Evolutionary conservation across 225 moss, liverwort and hornwort genomes (phyloP).

Genomic region (Physcomitrellopsis africana): DNA sequence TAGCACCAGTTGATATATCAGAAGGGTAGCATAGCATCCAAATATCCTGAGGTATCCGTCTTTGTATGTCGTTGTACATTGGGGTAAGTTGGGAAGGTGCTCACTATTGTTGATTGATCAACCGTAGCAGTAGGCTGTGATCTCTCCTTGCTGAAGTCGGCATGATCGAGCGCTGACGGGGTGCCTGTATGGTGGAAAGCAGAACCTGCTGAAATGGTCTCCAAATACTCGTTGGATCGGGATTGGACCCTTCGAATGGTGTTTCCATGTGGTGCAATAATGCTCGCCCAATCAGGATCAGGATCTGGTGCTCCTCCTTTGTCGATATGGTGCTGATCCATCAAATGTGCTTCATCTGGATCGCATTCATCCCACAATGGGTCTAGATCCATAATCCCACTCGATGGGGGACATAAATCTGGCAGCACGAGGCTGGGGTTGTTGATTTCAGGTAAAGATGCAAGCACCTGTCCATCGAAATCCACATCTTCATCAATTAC

Average conservation of each 20-base stretch:
- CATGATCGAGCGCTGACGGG: background rate
- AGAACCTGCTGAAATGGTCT: conserved; percentile 28
- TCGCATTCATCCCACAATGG: conserved; percentile 33
- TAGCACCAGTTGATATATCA: conserved; percentile 9
- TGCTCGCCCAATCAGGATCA: conserved; percentile 11
- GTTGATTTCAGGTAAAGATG: conserved; percentile 81
- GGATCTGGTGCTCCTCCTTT: conserved; percentile 16
- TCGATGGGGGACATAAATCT: conserved; percentile 46
- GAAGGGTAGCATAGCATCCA: conserved; percentile 44
- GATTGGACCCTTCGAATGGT: conserved; percentile 26
- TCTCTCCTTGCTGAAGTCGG: background rate
- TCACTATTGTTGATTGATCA: conserved; percentile 26
- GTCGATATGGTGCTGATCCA: conserved; percentile 28
- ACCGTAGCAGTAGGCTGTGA: background rate
- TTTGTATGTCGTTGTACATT: background rate
- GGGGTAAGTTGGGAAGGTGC: conserved; percentile 19
- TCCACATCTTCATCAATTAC: background rate
- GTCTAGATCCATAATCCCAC: conserved; percentile 34
- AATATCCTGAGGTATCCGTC: conserved; percentile 30
- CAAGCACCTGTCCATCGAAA: conserved; percentile 51
- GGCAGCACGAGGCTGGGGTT: conserved; percentile 65
- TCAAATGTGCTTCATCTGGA: conserved; percentile 15
- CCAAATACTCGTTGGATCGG: conserved; percentile 22
- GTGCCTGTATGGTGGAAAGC: conserved; percentile 12
- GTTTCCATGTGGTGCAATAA: conserved; percentile 26